Evolutionary conservation across 805 yeast genomes (phyloP).

Genomic region (Spathaspora passalidarum): DNA sequence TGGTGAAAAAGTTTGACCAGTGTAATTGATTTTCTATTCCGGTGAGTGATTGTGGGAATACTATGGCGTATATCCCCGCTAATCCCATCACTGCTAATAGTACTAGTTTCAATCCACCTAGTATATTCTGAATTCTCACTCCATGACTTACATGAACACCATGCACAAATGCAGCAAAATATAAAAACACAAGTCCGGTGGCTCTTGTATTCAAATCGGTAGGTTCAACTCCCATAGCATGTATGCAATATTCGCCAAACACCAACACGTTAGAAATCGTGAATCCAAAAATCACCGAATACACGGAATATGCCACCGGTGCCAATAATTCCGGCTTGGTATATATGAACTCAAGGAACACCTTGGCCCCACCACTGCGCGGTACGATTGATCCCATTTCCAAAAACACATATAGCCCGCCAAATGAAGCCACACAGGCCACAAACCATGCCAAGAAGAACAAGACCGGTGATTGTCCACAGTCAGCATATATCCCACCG

Average conservation of each 20-base stretch:
- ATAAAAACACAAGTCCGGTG: conserved; percentile 27
- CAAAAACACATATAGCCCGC: conserved; percentile 63
- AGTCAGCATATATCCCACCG: conserved; percentile 59
- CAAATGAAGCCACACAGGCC: conserved; percentile 59
- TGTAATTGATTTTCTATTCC: conserved; percentile 43
- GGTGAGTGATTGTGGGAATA: conserved; percentile 44
- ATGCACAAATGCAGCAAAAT: conserved; percentile 42
- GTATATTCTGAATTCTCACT: conserved; percentile 54
- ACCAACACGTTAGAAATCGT: conserved; percentile 54
- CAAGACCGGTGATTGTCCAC: conserved; percentile 63
- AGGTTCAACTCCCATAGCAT: conserved; percentile 41
- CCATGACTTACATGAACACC: conserved; percentile 61
- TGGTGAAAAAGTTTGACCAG: conserved; percentile 26
- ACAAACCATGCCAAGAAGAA: conserved; percentile 63
- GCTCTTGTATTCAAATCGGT: conserved; percentile 32
- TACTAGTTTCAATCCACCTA: conserved; percentile 60
- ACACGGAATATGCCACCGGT: conserved; percentile 48
- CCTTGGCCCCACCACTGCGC: conserved; percentile 73
- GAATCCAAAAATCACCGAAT: conserved; percentile 53
- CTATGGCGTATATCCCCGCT: conserved; percentile 57
- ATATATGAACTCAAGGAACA: conserved; percentile 66
- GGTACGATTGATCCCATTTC: conserved; percentile 73
- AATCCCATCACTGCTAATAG: conserved; percentile 52
- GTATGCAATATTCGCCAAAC: conserved; percentile 58
- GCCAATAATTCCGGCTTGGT: conserved; percentile 55